A percentile compares a stretch with the other conserved stretches of the same genome.
Evolutionary conservation across 331 rosid genomes (phyloP).

Genomic region (Telfairia occidentalis): DNA sequence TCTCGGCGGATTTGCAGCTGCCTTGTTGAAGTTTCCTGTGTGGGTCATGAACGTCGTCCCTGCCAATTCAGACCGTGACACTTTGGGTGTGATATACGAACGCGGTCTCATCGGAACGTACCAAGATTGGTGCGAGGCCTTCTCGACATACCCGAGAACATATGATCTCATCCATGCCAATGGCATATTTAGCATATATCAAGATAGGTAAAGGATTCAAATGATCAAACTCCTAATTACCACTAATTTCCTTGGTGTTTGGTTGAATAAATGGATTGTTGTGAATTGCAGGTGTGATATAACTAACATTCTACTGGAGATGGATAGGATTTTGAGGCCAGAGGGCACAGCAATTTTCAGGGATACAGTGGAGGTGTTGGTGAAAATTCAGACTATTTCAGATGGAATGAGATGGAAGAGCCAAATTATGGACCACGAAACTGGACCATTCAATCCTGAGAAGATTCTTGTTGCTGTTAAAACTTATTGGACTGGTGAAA

Average conservation of each 20-base stretch:
- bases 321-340: constrained; percentile 93
- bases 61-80: constrained; percentile 58
- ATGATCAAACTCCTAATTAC: neutral
- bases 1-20: constrained; percentile 88
- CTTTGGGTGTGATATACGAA: constrained; percentile 72
- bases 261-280: constrained; percentile 11
- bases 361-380: constrained; percentile 67
- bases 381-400: constrained; percentile 54
- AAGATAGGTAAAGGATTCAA: constrained; percentile 52
- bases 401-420: constrained; percentile 80
- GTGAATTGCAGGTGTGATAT: constrained; percentile 65
- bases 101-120: constrained; percentile 84
- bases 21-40: constrained; percentile 50
- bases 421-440: constrained; percentile 79
- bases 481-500: constrained; percentile 68
- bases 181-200: constrained; percentile 66
- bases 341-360: constrained; percentile 83
- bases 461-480: constrained; percentile 71
- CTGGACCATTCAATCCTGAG: constrained; percentile 89
- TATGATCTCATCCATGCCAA: constrained; percentile 88
- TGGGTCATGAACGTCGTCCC: constrained; percentile 98
- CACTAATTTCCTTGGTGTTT: neutral
- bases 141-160: constrained; percentile 92
- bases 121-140: constrained; percentile 96
- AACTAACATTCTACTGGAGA: constrained; percentile 55